Evolutionary conservation across 306 rosid genomes (phyloP).

Genomic region (Adenanthera pavonina): DNA sequence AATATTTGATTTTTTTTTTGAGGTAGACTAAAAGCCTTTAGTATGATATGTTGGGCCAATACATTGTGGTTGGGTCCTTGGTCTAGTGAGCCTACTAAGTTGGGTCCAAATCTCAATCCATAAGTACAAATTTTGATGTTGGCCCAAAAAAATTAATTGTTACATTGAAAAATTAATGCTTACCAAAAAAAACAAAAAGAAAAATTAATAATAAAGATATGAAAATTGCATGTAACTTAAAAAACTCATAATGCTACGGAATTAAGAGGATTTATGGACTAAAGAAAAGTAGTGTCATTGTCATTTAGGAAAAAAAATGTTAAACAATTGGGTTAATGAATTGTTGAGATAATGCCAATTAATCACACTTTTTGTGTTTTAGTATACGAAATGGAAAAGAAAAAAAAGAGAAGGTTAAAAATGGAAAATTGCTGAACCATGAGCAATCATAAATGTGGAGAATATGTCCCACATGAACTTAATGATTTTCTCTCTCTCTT

Average conservation of each 20-base stretch:
- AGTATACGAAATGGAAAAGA: not conserved
- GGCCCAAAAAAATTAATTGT: too few relatives aligned
- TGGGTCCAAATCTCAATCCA: too few relatives aligned
- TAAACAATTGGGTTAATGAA: not conserved
- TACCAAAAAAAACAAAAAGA: too few relatives aligned
- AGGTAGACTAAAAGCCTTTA: too few relatives aligned
- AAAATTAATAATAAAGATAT: too few relatives aligned
- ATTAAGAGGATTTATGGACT: not conserved
- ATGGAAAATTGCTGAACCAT: not conserved
- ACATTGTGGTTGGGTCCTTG: not conserved
- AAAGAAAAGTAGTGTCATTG: not conserved
- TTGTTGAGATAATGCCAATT: not conserved
- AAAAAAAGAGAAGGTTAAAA: not conserved
- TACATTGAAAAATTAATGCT: too few relatives aligned
- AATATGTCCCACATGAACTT: constrained; percentile 36
- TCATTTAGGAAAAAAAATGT: not conserved
- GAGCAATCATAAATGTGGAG: not conserved
- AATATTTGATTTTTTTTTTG: too few relatives aligned
- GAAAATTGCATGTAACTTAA: too few relatives aligned
- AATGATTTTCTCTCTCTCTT: constrained; percentile 17
- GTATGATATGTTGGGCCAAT: not conserved
- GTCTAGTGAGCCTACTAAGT: not conserved
- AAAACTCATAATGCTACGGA: too few relatives aligned
- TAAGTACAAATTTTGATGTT: too few relatives aligned
- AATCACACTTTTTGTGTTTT: not conserved